Conservation (phyloP, 345 rosid genomes). For the Euphorbia lathyris region DNA sequence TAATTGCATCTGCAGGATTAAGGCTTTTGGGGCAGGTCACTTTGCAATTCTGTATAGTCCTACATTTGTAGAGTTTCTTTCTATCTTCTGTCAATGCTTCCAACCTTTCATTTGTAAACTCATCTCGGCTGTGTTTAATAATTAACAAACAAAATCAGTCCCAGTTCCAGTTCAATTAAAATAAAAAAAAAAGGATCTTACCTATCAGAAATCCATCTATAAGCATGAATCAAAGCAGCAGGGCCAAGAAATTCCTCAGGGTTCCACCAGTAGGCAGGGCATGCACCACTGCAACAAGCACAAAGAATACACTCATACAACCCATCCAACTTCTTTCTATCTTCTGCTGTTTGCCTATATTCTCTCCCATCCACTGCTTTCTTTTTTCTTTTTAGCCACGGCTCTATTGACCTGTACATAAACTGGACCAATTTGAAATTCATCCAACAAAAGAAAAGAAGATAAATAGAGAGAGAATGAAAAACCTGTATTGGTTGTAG, state of each 20-base stretch:
- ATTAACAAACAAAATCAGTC: not conserved
- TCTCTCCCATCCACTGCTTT: conserved; percentile 43
- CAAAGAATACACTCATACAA: conserved; percentile 70
- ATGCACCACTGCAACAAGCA: conserved; percentile 61
- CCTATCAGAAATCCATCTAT: conserved; percentile 63
- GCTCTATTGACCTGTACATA: conserved; percentile 51
- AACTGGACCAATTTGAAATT: too few species aligned
- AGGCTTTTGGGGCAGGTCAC: conserved; percentile 63
- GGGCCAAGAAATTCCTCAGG: conserved; percentile 67
- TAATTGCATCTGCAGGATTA: conserved; percentile 52
- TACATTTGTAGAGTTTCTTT: conserved; percentile 52
- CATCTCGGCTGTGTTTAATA: conserved; percentile 47
- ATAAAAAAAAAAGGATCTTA: too few species aligned
- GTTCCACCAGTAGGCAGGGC: conserved; percentile 78
- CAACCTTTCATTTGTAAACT: conserved; percentile 39
- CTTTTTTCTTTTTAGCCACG: conserved; percentile 56
- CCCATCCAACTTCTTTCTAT: conserved; percentile 63
- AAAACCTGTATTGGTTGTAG: conserved; percentile 59
- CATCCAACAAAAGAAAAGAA: not conserved
- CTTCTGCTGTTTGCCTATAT: conserved; percentile 43
- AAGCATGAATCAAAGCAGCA: conserved; percentile 59
- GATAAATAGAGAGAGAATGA: too few species aligned
- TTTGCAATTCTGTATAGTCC: conserved; percentile 60
- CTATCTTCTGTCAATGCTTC: conserved; percentile 52
- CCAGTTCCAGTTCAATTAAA: too few species aligned